Evolutionary conservation across 2,329 filamentous ascomycete species (phyloP), one percentile per base, ranked within the genome.

Genomic region (Aureobasidium mangrovei): DNA sequence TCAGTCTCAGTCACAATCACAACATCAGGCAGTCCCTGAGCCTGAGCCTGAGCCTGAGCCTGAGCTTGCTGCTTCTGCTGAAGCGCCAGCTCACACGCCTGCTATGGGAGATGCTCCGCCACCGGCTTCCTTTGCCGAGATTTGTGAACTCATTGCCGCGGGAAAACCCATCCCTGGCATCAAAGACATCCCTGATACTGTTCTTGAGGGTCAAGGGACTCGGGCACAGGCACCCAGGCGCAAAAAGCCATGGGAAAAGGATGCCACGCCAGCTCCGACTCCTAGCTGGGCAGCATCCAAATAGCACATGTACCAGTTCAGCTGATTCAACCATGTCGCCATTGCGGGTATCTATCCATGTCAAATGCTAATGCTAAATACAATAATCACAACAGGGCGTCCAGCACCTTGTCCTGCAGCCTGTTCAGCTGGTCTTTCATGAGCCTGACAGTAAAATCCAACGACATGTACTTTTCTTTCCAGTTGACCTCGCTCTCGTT

Each of bases 151-250:
- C 53, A 87, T 96, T 53, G 87, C 88, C 27, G 84, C 82, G 29
- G 89, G 89, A 52, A 83, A 88, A 62, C 84, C 87, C 0, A 85
- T 96, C 41, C 89, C 90, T 1, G 91, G 91, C 0, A 94, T 96
- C 64, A 83, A 84, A 61, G 82, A 95, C 59, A 91, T 96, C 52
- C 89, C 91, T 4, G 81, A 88, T 60, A 93, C 85, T 0, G 75
- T 95, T 4, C 75, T 91, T 24, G 77, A 82, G 53, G 85, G 85
- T 4, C 80, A 88, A 57, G 84, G 86, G 57, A 79, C 78, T 26
- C 67, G 74, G 47, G 74, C 75, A 53, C 73, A 72, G n/a, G 75
- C 74, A 26, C 64, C 72, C n/a, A 74, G 69, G 60, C 74, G 83
- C 61, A 76, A 71, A 64, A 86, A 86, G 70, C 91, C 91, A 1